phyloP scores from a whole-genome alignment of 2,329 filamentous ascomycete genomes.

The Trichoderma polysporum region DNA sequence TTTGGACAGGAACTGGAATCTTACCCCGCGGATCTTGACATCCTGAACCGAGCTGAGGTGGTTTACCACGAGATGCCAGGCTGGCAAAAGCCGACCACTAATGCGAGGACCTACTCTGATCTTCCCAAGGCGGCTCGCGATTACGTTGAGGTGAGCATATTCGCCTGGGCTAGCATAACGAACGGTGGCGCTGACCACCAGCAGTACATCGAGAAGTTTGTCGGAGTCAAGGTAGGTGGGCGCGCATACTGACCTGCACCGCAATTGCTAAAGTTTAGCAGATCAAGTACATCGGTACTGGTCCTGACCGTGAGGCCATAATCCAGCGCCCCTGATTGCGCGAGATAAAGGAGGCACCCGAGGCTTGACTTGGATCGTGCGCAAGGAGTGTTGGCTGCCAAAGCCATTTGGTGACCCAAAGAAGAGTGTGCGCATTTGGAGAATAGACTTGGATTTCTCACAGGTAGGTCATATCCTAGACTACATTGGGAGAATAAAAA shows the following conservation, averaged over 20 bases:
- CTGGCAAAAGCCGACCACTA: slow-evolving; percentile 65
- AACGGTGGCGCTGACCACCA: neutral
- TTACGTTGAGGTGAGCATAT: neutral
- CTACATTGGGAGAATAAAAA: no score
- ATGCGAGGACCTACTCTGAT: slow-evolving; percentile 39
- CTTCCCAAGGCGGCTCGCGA: neutral
- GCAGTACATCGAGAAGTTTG: neutral
- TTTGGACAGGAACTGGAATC: slow-evolving; percentile 36
- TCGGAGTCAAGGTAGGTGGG: neutral
- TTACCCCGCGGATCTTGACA: slow-evolving; percentile 63
- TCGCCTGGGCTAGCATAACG: neutral
- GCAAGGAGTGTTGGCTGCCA: neutral
- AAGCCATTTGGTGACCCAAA: neutral
- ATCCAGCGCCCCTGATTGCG: neutral
- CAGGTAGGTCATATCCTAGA: neutral
- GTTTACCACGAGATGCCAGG: slow-evolving; percentile 68
- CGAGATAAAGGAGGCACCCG: neutral
- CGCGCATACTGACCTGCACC: neutral
- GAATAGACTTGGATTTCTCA: neutral
- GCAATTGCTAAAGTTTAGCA: neutral
- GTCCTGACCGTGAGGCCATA: neutral
- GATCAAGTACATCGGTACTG: neutral
- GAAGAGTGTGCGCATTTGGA: neutral
- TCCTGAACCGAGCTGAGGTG: slow-evolving; percentile 60
- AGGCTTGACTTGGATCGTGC: neutral